Evolutionary conservation across 1,139 yeast species (phyloP).

Genomic region (Geotrichum fermentans): DNA sequence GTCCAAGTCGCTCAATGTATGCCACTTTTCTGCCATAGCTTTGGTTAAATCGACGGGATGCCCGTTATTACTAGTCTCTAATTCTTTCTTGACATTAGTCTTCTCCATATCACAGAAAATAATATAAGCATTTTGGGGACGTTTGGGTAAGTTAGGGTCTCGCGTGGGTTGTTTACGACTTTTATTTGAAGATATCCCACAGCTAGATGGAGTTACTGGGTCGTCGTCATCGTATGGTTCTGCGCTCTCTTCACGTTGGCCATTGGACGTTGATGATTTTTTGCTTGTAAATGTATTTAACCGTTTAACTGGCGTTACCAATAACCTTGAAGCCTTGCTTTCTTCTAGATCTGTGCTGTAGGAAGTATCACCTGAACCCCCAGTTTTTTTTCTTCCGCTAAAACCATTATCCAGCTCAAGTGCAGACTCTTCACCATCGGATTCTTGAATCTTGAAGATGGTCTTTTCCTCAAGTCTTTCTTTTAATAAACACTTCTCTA

Average conservation of each 20-base stretch:
- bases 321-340: not conserved
- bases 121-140: slow-evolving; percentile 85
- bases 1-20: slow-evolving; percentile 60
- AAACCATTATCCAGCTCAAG: not conserved
- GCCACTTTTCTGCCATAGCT: slow-evolving; percentile 85
- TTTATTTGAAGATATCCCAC: not conserved
- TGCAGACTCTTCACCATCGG: slow-evolving; percentile 6
- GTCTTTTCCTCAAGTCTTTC: slow-evolving; percentile 60
- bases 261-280: no score
- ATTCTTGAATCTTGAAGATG: not conserved
- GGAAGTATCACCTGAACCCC: not conserved
- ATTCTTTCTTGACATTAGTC: slow-evolving; percentile 59
- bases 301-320: not conserved
- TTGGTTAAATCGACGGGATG: slow-evolving; percentile 61
- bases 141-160: slow-evolving; percentile 79
- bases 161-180: slow-evolving; percentile 41
- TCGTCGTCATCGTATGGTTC: not conserved
- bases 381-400: not conserved
- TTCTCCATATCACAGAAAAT: slow-evolving; percentile 83
- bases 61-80: slow-evolving; percentile 46
- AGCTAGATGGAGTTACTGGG: not conserved
- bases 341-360: not conserved
- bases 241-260: no score
- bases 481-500: slow-evolving; percentile 74
- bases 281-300: no score